Base-by-base conservation (phyloP, 352 stramenopile genomes). In the Globisporangium splendens region DNA sequence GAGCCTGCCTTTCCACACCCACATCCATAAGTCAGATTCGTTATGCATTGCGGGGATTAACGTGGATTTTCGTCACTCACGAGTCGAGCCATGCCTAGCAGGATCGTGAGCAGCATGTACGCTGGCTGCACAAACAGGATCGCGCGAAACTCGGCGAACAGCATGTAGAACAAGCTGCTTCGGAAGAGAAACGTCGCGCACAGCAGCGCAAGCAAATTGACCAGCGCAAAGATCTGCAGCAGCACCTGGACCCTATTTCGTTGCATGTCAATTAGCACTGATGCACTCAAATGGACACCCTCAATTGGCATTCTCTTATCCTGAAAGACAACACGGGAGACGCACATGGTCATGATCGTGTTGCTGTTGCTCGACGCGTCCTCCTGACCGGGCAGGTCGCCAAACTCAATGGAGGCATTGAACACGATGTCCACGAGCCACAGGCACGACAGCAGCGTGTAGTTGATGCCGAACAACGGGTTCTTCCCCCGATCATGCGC, bases 121-220 rank as follows among this genome's bases (percentile, higher is more conserved):
- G 70, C 46, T 12, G 65, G 68, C 2, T 85, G 75, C 2, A 81
- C 61, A 13, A 74, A 66, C 17, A 91, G 44, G 33, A 82, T 62
- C 1, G 58, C 24, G 0, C 75, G 76, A 46, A 91, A 91, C 24
- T 89, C 70, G 5, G 46, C 54, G 59, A 77, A 87, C 15, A 91
- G 59, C 35, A 91, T 60, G 35, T 63, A 63, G 48, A 89, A 88
- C 22, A 91, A 71, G 0, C 81, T 78, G 42, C 77, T 91, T 22
- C 75, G 78, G 62, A 91, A 91, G 54, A 88, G 70, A 61, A 89
- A 89, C 11, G 81, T 91, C 13, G 67, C 69, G 1, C 76, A 77
- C 14, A 91, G 61, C 46, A 89, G 52, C 54, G 75, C 62, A 17
- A 91, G 70, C 8, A 89, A 69, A 39, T 85, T 79, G 42, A 89